These are phyloP conservation scores for Candida jianshihensis DNA, from an alignment of 805 yeast genomes.

Conservation along the genomic window DNA sequence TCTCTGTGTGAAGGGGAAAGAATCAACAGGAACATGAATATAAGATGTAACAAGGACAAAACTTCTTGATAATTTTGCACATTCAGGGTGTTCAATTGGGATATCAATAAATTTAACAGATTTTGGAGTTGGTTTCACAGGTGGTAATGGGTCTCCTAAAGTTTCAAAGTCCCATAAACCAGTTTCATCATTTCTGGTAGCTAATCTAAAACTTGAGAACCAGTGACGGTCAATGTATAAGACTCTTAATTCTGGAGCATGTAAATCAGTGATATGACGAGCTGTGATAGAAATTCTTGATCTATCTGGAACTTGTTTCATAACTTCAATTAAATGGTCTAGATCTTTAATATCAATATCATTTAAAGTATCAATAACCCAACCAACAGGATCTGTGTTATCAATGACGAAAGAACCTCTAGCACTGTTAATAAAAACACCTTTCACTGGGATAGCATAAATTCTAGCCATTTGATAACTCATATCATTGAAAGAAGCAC, in stretches of 20 bases:
- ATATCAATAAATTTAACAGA: slow-evolving; percentile 65
- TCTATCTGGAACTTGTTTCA: slow-evolving; percentile 71
- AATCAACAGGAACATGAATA: slow-evolving; percentile 69
- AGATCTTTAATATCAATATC: slow-evolving; percentile 68
- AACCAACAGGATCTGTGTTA: slow-evolving; percentile 57
- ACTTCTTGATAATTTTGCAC: slow-evolving; percentile 53
- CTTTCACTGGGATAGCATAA: slow-evolving; percentile 76
- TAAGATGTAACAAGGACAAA: slow-evolving; percentile 65
- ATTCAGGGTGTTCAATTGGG: slow-evolving; percentile 47
- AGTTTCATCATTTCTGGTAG: slow-evolving; percentile 50
- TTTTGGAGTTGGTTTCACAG: slow-evolving; percentile 42
- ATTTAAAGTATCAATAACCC: slow-evolving; percentile 76
- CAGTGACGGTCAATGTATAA: slow-evolving; percentile 81
- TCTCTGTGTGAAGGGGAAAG: slow-evolving; percentile 55
- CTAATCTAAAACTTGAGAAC: slow-evolving; percentile 64
- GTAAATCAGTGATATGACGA: slow-evolving; percentile 76
- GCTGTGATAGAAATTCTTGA: slow-evolving; percentile 62
- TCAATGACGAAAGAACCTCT: slow-evolving; percentile 68
- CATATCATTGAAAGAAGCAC: slow-evolving; percentile 79
- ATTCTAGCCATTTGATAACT: slow-evolving; percentile 86
- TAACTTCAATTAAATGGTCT: slow-evolving; percentile 70
- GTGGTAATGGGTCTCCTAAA: slow-evolving; percentile 50
- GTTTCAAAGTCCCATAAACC: slow-evolving; percentile 53
- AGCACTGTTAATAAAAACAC: slow-evolving; percentile 75
- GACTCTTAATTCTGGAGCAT: slow-evolving; percentile 61